Base-by-base conservation (phyloP, 371 early-diverging fungal genomes). In the Mycotypha africana region DNA sequence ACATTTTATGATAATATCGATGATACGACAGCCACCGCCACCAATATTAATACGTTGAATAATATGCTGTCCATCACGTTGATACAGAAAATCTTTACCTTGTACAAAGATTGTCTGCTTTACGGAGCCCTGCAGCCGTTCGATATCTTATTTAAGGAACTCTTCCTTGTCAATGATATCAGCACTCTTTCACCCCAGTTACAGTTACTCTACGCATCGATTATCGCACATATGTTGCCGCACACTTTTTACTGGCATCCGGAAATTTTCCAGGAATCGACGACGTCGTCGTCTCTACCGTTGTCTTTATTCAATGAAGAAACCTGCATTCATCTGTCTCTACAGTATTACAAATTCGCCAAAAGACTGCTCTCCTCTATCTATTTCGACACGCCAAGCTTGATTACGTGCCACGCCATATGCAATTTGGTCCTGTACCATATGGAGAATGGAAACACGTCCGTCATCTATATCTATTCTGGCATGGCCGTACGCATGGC, bases 401-500 rank as follows among this genome's bases (percentile, higher is more conserved):
- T 68, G 26, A 47, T 52, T 10, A 61, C 65, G 0, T 63, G 65
- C 19, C 73, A 72, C 40, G 68, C 66, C 4, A 51, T 67, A 11
- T 67, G 63, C 31, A 72, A 72, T 23, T 30, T 72, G 4, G 68
- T 68, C 1, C 48, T 72, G 7, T 72, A 67, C 38, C 68, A 72
- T 37, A 65, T 72, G 4, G 73, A 72, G 40, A 72, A 63, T 32
- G 73, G 73, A 16, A 62, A 65, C 31, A 67, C 66, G 1, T 60
- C 63, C 0, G 56, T 68, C 3, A 56, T 65, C 15, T 72, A 67
- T 25, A 47, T 72, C 14, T 67, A 72, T 37, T 62, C 66, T 1
- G 73, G 73, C 8, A 72, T 72, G 68, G 73, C 73, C 0, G 63
- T 63, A 0, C 58, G 68, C 5, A 62, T 72, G 64, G 73, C 66